These are phyloP conservation scores for Ustilago vetiveriae DNA, from an alignment of 1,284 basidiomycete genomes.

Conservation along the genomic window DNA sequence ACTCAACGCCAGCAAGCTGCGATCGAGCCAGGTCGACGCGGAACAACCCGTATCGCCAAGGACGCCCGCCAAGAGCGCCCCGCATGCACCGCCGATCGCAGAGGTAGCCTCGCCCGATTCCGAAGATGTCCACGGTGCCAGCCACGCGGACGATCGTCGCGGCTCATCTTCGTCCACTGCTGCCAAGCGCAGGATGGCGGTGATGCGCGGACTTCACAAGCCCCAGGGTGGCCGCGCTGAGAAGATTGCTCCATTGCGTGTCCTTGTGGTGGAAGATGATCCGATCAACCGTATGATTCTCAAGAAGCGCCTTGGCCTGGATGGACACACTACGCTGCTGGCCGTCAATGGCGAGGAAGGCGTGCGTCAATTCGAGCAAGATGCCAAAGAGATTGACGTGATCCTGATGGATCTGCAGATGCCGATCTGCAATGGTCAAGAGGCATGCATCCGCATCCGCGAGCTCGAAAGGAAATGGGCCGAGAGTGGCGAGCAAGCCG, in stretches of 20 bases:
- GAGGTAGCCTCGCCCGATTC: slow-evolving; percentile 18
- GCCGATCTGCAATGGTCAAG: slow-evolving; percentile 83
- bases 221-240: slow-evolving; percentile 10
- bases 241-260: slow-evolving; percentile 50
- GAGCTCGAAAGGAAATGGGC: slow-evolving; percentile 37
- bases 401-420: slow-evolving; percentile 88
- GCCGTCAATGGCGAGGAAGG: slow-evolving; percentile 82
- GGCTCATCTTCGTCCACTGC: slow-evolving; percentile 27
- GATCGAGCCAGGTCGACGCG: neutral
- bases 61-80: slow-evolving; percentile 3
- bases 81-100: neutral
- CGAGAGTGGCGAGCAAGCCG: slow-evolving; percentile 21
- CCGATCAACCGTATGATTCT: slow-evolving; percentile 80
- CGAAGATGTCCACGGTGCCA: slow-evolving; percentile 8
- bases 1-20: slow-evolving; percentile 6
- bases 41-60: slow-evolving; percentile 4
- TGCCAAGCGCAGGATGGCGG: slow-evolving; percentile 31
- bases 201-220: slow-evolving; percentile 42
- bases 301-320: slow-evolving; percentile 75
- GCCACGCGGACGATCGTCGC: slow-evolving; percentile 16
- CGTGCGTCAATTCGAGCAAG: slow-evolving; percentile 73
- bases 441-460: slow-evolving; percentile 76
- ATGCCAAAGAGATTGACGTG: slow-evolving; percentile 76
- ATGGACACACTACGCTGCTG: slow-evolving; percentile 76
- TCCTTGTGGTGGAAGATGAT: slow-evolving; percentile 71